phyloP scores from a whole-genome alignment of 768 basidiomycete genomes.

The Leccinum rimulosum region DNA sequence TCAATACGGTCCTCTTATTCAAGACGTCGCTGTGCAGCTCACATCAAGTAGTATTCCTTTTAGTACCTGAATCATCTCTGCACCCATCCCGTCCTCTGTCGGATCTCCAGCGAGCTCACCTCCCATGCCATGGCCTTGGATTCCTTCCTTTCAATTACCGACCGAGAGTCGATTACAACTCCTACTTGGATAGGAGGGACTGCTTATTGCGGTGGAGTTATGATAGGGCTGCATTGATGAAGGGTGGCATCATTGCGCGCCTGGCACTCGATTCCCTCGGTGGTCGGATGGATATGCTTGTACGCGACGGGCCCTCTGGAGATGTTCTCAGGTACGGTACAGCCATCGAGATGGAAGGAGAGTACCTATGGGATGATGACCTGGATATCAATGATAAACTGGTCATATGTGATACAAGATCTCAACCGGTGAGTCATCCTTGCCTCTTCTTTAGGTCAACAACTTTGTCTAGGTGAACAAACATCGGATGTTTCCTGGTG shows the following conservation, averaged over 20 bases:
- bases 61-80: neutral
- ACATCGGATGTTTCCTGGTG: neutral
- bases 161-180: neutral
- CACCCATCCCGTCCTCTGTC: neutral
- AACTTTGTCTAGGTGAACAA: neutral
- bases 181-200: constrained; percentile 3
- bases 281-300: neutral
- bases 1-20: neutral
- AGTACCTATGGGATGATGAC: constrained; percentile 5
- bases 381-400: neutral
- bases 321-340: neutral
- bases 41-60: neutral
- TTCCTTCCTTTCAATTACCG: neutral
- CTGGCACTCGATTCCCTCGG: neutral
- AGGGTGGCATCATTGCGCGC: constrained; percentile 2
- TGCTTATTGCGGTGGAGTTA: neutral
- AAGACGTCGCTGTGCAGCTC: neutral
- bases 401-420: constrained; percentile 6
- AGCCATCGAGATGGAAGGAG: neutral
- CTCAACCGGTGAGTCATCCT: neutral
- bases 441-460: neutral
- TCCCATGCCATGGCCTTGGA: neutral
- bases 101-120: neutral
- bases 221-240: constrained; percentile 1
- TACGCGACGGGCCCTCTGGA: neutral